Conservation (phyloP, 495 filamentous ascomycete species). For the Penicillium lividum region DNA sequence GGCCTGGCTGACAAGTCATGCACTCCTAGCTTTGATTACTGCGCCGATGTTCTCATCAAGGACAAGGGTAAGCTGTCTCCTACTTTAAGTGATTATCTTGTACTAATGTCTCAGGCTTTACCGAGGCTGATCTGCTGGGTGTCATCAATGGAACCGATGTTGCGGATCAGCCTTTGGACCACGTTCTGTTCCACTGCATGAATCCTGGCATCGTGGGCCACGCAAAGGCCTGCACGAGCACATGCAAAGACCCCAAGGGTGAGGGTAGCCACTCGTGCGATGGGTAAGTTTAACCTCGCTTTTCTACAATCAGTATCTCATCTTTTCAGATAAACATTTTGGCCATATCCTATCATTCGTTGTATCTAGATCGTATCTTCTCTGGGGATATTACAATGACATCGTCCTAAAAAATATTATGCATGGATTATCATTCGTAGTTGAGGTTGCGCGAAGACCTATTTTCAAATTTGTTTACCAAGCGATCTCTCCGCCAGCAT, state of each 20-base stretch:
- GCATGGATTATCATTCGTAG: not conserved
- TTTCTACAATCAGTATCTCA: not conserved
- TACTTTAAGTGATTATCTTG: not conserved
- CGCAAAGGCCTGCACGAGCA: slow-evolving; percentile 36
- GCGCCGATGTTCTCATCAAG: slow-evolving; percentile 33
- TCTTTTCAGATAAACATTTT: not conserved
- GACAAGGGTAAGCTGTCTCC: slow-evolving; percentile 30
- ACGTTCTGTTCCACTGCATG: slow-evolving; percentile 42
- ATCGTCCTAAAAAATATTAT: not conserved
- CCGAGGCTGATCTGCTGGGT: slow-evolving; percentile 34
- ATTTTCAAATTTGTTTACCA: not conserved
- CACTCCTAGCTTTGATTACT: slow-evolving; percentile 46
- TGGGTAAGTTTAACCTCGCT: slow-evolving; percentile 16
- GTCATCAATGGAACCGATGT: slow-evolving; percentile 35
- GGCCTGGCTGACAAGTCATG: slow-evolving; percentile 37
- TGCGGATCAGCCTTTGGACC: slow-evolving; percentile 31
- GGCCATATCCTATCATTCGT: not conserved
- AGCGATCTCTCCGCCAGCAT: slow-evolving; percentile 11
- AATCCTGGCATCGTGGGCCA: slow-evolving; percentile 42
- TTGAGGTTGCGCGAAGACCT: not conserved
- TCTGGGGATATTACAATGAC: not conserved
- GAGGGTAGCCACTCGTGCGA: slow-evolving; percentile 41
- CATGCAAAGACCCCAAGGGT: slow-evolving; percentile 30
- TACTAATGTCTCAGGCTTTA: slow-evolving; percentile 29
- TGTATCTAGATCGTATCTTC: not conserved